phyloP scores from a whole-genome alignment of 2,329 filamentous ascomycete species.

The Trichoderma guizhouense region DNA sequence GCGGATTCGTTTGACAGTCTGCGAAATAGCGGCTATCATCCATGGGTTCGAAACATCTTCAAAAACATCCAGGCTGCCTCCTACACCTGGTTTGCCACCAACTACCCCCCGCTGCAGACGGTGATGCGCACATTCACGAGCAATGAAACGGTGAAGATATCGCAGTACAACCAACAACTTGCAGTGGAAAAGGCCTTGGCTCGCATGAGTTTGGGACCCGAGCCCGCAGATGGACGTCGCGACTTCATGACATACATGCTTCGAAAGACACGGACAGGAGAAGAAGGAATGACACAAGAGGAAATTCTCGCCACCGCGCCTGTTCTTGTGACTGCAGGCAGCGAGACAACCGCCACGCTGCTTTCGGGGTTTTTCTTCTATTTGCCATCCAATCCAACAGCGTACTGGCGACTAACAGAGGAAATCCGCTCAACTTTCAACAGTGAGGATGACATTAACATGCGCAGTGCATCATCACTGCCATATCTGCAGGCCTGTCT shows the following conservation, averaged over 20 bases:
- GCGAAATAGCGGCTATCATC: slow-evolving; percentile 27
- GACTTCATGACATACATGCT: slow-evolving; percentile 30
- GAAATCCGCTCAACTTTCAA: background rate
- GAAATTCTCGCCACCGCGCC: slow-evolving; percentile 27
- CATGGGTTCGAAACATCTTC: slow-evolving; percentile 27
- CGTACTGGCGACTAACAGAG: slow-evolving; percentile 19
- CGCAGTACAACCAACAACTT: no score
- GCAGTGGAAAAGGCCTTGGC: background rate
- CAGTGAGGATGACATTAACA: slow-evolving; percentile 35
- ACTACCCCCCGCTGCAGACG: no score
- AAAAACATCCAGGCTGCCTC: background rate
- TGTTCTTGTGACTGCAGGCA: slow-evolving; percentile 30
- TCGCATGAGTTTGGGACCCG: slow-evolving; percentile 22
- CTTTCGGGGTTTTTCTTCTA: slow-evolving; percentile 31
- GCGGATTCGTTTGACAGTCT: slow-evolving; percentile 40
- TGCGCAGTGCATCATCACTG: background rate
- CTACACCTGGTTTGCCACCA: no score
- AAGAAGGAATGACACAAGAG: slow-evolving; percentile 27
- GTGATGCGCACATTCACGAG: no score
- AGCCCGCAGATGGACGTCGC: slow-evolving; percentile 20
- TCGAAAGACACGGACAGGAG: slow-evolving; percentile 27
- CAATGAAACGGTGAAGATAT: no score
- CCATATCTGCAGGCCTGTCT: no score
- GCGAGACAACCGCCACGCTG: slow-evolving; percentile 35
- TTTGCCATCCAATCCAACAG: slow-evolving; percentile 30